Conservation (phyloP, 371 early-diverging fungal species). For the Capillidium rhysosporum region DNA sequence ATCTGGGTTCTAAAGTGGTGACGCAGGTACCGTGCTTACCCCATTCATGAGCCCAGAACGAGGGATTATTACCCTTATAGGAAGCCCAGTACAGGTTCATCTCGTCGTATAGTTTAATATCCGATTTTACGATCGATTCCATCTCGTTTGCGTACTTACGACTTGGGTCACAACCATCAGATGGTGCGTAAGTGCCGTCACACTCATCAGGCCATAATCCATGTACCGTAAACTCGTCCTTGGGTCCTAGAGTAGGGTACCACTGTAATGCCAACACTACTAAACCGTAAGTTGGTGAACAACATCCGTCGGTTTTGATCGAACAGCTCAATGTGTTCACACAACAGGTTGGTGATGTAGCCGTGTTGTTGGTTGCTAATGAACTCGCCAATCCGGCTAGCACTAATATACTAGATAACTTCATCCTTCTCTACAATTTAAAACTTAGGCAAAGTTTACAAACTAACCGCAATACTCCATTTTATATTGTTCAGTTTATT, state of each 20-base stretch:
- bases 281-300: slow-evolving; percentile 42
- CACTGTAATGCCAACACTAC: slow-evolving; percentile 33
- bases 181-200: slow-evolving; percentile 30
- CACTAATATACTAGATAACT: not conserved
- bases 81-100: slow-evolving; percentile 56
- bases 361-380: not conserved
- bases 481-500: too few relatives aligned
- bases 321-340: slow-evolving; percentile 3
- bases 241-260: slow-evolving; percentile 23
- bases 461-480: too few relatives aligned
- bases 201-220: slow-evolving; percentile 66
- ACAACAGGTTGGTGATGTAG: not conserved
- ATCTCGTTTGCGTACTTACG: slow-evolving; percentile 17
- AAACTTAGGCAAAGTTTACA: too few relatives aligned
- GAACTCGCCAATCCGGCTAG: not conserved
- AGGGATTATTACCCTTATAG: slow-evolving; percentile 28
- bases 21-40: slow-evolving; percentile 66
- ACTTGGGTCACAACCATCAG: slow-evolving; percentile 39
- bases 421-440: too few relatives aligned
- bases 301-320: slow-evolving; percentile 26
- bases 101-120: slow-evolving; percentile 18
- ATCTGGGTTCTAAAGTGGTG: slow-evolving; percentile 34
- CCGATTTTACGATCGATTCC: not conserved
- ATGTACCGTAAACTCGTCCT: slow-evolving; percentile 37
- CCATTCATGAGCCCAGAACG: slow-evolving; percentile 46